Percentiles rank a stretch among this genome's conserved stretches.
Evolutionary conservation across 2,329 filamentous ascomycete species (phyloP).

Genomic region (Esteya vermicola): DNA sequence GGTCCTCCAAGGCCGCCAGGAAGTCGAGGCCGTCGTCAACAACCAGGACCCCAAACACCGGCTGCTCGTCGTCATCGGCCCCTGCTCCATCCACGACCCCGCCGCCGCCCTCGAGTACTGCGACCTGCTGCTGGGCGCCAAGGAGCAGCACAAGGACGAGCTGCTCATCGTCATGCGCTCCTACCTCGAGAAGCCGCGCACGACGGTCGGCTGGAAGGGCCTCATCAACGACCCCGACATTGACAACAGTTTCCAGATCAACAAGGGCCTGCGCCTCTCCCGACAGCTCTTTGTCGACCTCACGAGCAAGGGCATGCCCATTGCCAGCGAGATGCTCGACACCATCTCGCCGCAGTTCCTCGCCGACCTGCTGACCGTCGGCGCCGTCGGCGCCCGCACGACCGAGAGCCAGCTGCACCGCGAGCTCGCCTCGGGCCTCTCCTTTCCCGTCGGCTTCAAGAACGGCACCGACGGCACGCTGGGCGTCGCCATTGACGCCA

Average conservation of each 20-base stretch:
- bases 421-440: conserved; percentile 83
- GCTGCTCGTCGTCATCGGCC: conserved; percentile 68
- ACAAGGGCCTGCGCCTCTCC: conserved; percentile 81
- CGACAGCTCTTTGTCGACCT: conserved; percentile 88
- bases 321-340: conserved; percentile 95
- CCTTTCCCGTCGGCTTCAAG: conserved; percentile 98
- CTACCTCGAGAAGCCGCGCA: conserved; percentile 96
- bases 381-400: conserved; percentile 88
- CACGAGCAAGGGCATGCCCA: conserved; percentile 83
- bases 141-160: conserved; percentile 79
- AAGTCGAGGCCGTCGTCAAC: conserved; percentile 51
- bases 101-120: conserved; percentile 85
- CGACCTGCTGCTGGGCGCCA: conserved; percentile 63
- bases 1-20: conserved; percentile 45
- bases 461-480: conserved; percentile 92
- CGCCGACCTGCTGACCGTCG: conserved; percentile 79
- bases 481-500: conserved; percentile 84
- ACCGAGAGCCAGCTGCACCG: conserved; percentile 94
- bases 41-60: conserved; percentile 37
- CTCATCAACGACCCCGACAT: conserved; percentile 98
- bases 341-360: conserved; percentile 97
- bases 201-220: conserved; percentile 97
- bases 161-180: conserved; percentile 93
- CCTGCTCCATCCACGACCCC: conserved; percentile 96
- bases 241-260: conserved; percentile 97